Evolutionary conservation across 371 early-diverging fungal species (phyloP).

Genomic region (Mortierella sp.): DNA sequence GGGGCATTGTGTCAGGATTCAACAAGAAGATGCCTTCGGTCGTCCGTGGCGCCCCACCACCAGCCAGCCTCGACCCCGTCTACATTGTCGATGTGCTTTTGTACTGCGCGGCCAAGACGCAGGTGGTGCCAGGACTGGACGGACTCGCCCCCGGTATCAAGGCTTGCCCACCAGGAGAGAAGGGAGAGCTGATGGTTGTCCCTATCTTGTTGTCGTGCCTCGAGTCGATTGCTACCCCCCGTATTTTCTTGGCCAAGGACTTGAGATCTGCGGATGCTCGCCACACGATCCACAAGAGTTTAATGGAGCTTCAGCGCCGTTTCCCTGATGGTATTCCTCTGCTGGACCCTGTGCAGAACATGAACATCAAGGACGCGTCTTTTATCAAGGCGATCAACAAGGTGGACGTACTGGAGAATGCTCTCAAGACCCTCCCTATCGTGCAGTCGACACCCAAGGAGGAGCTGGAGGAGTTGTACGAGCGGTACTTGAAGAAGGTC

Average conservation of each 20-base stretch:
- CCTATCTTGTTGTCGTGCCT: slow-evolving; percentile 83
- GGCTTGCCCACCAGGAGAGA: slow-evolving; percentile 70
- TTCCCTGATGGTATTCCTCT: slow-evolving; percentile 83
- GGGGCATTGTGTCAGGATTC: slow-evolving; percentile 88
- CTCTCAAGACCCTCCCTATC: slow-evolving; percentile 73
- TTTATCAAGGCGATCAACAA: slow-evolving; percentile 85
- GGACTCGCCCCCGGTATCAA: slow-evolving; percentile 68
- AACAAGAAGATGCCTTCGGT: slow-evolving; percentile 60
- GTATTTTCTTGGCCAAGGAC: slow-evolving; percentile 83
- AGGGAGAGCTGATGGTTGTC: slow-evolving; percentile 81
- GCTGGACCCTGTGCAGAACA: slow-evolving; percentile 91
- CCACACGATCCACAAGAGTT: slow-evolving; percentile 73
- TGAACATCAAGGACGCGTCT: slow-evolving; percentile 86
- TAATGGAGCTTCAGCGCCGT: slow-evolving; percentile 81
- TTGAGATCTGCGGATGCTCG: slow-evolving; percentile 71
- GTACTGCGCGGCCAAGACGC: slow-evolving; percentile 76
- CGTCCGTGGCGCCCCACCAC: slow-evolving; percentile 38
- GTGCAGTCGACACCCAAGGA: slow-evolving; percentile 47
- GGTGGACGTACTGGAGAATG: slow-evolving; percentile 78
- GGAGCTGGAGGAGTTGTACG: slow-evolving; percentile 72
- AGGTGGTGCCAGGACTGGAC: slow-evolving; percentile 68
- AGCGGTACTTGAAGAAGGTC: slow-evolving; percentile 77
- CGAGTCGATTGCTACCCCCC: slow-evolving; percentile 82
- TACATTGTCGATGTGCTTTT: slow-evolving; percentile 90
- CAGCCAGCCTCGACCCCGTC: slow-evolving; percentile 52